These are phyloP conservation scores for Agroathelia rolfsii DNA, from an alignment of 1,284 basidiomycete species.

Conservation along the genomic window DNA sequence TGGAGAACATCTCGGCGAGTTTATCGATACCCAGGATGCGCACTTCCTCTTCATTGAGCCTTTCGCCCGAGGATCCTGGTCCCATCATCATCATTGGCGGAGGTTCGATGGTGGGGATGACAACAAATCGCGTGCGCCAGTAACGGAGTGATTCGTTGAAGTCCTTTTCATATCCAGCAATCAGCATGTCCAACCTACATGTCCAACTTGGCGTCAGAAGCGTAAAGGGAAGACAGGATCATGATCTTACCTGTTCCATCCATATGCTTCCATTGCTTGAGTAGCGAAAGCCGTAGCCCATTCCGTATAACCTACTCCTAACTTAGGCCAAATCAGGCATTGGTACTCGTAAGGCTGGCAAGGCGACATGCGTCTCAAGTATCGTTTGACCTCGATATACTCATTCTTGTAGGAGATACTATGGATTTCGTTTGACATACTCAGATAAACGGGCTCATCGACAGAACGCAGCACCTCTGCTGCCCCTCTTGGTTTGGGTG, in stretches of 20 bases:
- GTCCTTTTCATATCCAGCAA: constrained; percentile 77
- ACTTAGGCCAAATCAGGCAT: constrained; percentile 89
- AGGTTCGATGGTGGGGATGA: constrained; percentile 76
- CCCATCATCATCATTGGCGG: constrained; percentile 46
- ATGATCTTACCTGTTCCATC: constrained; percentile 65
- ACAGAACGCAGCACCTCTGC: constrained; percentile 61
- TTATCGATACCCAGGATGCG: constrained; percentile 87
- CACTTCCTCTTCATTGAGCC: constrained; percentile 79
- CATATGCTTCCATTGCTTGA: constrained; percentile 71
- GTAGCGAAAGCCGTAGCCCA: constrained; percentile 69
- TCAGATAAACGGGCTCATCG: constrained; percentile 79
- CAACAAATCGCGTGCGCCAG: constrained; percentile 92
- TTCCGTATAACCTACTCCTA: constrained; percentile 81
- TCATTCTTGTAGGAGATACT: constrained; percentile 83
- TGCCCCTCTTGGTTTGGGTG: constrained; percentile 54
- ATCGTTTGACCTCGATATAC: constrained; percentile 80
- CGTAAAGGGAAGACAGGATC: constrained; percentile 1
- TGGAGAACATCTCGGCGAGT: constrained; percentile 80
- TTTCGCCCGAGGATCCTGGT: constrained; percentile 55
- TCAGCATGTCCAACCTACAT: constrained; percentile 67
- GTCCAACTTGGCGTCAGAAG: constrained; percentile 6
- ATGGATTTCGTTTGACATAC: constrained; percentile 94
- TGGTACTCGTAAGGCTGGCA: constrained; percentile 67
- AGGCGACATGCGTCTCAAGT: constrained; percentile 67
- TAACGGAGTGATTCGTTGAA: constrained; percentile 79